Percentiles rank a stretch among this genome's conserved stretches.
These are phyloP conservation scores for Pisolithus marmoratus DNA, from an alignment of 768 basidiomycete species.

Conservation along the genomic window DNA sequence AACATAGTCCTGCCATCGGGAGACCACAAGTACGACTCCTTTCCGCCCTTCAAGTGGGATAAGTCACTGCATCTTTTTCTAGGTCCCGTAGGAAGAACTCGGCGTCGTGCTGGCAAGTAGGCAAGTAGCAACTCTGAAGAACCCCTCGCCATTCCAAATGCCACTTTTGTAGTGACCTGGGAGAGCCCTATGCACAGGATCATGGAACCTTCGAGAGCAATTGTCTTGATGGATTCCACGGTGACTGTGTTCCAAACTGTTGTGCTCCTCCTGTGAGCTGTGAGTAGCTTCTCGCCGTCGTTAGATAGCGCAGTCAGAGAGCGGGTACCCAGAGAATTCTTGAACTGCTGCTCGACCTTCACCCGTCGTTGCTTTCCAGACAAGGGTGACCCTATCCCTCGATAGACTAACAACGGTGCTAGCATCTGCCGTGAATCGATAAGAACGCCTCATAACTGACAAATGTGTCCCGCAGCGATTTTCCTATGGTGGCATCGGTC, in stretches of 20 bases:
- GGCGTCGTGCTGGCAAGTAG: slow-evolving; percentile 7
- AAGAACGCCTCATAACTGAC: not conserved
- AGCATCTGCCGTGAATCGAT: not conserved
- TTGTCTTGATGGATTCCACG: not conserved
- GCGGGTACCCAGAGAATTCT: too few relatives aligned
- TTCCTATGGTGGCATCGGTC: slow-evolving; percentile 6
- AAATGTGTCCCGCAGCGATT: not conserved
- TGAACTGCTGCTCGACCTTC: too few relatives aligned
- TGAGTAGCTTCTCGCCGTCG: not conserved
- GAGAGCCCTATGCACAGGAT: slow-evolving; percentile 6
- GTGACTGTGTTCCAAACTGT: not conserved
- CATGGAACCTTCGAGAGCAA: not conserved
- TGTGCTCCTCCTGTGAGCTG: not conserved
- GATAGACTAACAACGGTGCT: too few relatives aligned
- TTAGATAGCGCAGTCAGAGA: too few relatives aligned
- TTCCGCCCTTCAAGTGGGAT: slow-evolving; percentile 1
- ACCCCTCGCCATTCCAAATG: too few relatives aligned
- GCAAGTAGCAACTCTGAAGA: slow-evolving; percentile 1
- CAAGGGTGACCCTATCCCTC: too few relatives aligned
- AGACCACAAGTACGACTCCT: too few relatives aligned
- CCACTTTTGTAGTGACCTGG: too few relatives aligned
- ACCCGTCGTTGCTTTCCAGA: too few relatives aligned
- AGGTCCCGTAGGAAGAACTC: slow-evolving; percentile 11
- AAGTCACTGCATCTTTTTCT: not conserved
- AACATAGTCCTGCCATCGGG: not conserved